phyloP scores from a whole-genome alignment of 441 rosid genomes.

The Erysimum cheiri region DNA sequence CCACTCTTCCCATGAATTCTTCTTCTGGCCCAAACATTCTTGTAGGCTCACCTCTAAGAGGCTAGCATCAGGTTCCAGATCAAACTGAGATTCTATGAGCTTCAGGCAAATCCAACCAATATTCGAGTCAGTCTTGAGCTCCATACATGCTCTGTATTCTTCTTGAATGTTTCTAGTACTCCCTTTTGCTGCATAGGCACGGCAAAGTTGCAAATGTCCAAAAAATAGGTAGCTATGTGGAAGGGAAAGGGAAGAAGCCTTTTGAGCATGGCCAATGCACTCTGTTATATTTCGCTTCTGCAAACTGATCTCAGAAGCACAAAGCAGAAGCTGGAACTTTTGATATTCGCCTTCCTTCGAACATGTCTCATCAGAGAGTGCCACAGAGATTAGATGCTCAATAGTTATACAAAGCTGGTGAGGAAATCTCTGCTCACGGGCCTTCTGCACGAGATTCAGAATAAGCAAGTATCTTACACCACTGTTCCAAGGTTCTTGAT shows the following conservation, averaged over 20 bases:
- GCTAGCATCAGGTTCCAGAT: slow-evolving; percentile 55
- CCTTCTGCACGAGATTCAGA: slow-evolving; percentile 84
- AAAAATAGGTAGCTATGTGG: slow-evolving; percentile 71
- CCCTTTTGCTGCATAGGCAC: slow-evolving; percentile 76
- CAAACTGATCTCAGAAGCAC: slow-evolving; percentile 83
- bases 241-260: slow-evolving; percentile 67
- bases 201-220: slow-evolving; percentile 76
- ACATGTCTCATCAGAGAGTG: slow-evolving; percentile 63
- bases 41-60: slow-evolving; percentile 56
- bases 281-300: slow-evolving; percentile 57
- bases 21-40: slow-evolving; percentile 55
- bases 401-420: slow-evolving; percentile 57
- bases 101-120: slow-evolving; percentile 87
- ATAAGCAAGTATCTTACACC: slow-evolving; percentile 70
- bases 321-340: slow-evolving; percentile 87
- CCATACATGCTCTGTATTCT: slow-evolving; percentile 73
- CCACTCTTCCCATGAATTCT: slow-evolving; percentile 67
- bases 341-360: slow-evolving; percentile 56
- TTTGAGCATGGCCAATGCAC: slow-evolving; percentile 59
- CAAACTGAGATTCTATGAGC: slow-evolving; percentile 70
- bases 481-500: slow-evolving; percentile 84
- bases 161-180: slow-evolving; percentile 51
- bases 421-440: slow-evolving; percentile 90
- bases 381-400: slow-evolving; percentile 59
- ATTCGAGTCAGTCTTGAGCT: slow-evolving; percentile 73